Evolutionary conservation across 73 alveolate genomes (phyloP).

Genomic region (Durusdinium trenchii): DNA sequence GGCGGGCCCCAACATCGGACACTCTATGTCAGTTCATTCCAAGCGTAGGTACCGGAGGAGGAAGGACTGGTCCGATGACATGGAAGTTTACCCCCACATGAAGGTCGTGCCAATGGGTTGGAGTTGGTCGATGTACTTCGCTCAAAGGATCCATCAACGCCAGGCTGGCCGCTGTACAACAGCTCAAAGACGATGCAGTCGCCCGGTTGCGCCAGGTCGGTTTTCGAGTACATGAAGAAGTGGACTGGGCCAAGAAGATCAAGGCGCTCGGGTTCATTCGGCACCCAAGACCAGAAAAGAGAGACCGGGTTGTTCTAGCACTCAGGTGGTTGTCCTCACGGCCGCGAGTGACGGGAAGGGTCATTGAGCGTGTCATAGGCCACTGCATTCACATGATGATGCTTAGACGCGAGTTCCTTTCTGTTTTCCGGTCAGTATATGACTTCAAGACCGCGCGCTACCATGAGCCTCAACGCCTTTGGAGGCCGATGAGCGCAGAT

Average conservation of each 20-base stretch:
- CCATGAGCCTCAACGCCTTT: neutral
- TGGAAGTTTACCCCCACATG: conserved; percentile 8
- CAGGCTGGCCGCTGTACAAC: conserved; percentile 7
- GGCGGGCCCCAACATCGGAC: neutral
- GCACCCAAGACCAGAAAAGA: neutral
- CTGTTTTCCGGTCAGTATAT: conserved; percentile 35
- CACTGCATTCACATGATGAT: conserved; percentile 10
- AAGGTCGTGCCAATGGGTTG: conserved; percentile 71
- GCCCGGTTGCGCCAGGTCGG: conserved; percentile 5
- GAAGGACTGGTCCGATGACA: neutral
- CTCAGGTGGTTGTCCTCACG: conserved; percentile 12
- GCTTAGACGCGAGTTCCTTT: conserved; percentile 35
- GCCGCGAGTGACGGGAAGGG: conserved; percentile 9
- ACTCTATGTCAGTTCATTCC: neutral
- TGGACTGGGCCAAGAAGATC: neutral
- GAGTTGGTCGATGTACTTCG: conserved; percentile 39
- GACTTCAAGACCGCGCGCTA: conserved; percentile 28
- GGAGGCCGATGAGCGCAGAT: conserved; percentile 31
- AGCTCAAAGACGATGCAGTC: neutral
- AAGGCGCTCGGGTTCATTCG: conserved; percentile 48
- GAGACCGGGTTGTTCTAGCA: neutral
- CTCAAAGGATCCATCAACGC: conserved; percentile 44
- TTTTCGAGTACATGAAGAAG: conserved; percentile 47
- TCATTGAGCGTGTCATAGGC: conserved; percentile 2
- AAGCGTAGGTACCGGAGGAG: neutral